phyloP scores from a whole-genome alignment of 768 basidiomycete genomes.

The Termitomyces sp. region DNA sequence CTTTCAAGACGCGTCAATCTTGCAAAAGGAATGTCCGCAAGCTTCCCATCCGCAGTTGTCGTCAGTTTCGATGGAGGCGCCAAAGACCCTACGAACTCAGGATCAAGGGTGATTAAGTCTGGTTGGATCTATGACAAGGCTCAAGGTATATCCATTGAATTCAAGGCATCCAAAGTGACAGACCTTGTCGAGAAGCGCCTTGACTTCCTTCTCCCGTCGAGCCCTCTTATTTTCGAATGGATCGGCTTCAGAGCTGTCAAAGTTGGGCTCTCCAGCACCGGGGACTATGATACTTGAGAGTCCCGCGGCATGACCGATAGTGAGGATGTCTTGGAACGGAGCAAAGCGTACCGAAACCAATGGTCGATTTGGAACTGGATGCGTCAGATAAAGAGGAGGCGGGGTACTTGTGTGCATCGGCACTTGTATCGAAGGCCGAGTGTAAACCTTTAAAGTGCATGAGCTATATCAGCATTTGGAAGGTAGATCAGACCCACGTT shows the following conservation, averaged over 20 bases:
- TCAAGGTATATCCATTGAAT: background rate
- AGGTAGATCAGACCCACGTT: conserved; percentile 47
- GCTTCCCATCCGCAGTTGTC: conserved; percentile 31
- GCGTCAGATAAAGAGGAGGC: conserved; percentile 86
- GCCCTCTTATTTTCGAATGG: conserved; percentile 85
- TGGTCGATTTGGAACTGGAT: conserved; percentile 76
- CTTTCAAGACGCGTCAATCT: conserved; percentile 77
- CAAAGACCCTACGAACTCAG: conserved; percentile 68
- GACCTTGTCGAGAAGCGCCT: conserved; percentile 85
- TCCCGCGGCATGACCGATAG: conserved; percentile 71
- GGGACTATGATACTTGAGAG: conserved; percentile 86
- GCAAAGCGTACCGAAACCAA: conserved; percentile 75
- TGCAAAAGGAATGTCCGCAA: conserved; percentile 52
- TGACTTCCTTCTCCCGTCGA: conserved; percentile 86
- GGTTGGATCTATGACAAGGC: conserved; percentile 63
- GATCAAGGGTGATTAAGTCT: conserved; percentile 84
- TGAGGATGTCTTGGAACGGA: conserved; percentile 84
- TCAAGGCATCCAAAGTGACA: background rate
- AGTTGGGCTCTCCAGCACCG: conserved; percentile 91
- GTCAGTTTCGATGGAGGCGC: conserved; percentile 56
- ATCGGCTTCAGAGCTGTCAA: conserved; percentile 90
- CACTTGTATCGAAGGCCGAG: conserved; percentile 56
- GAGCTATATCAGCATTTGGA: conserved; percentile 3
- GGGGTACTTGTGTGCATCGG: conserved; percentile 40
- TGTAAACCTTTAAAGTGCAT: conserved; percentile 57